Conservation (phyloP, 768 basidiomycete genomes). For the Boletus huronensis region DNA sequence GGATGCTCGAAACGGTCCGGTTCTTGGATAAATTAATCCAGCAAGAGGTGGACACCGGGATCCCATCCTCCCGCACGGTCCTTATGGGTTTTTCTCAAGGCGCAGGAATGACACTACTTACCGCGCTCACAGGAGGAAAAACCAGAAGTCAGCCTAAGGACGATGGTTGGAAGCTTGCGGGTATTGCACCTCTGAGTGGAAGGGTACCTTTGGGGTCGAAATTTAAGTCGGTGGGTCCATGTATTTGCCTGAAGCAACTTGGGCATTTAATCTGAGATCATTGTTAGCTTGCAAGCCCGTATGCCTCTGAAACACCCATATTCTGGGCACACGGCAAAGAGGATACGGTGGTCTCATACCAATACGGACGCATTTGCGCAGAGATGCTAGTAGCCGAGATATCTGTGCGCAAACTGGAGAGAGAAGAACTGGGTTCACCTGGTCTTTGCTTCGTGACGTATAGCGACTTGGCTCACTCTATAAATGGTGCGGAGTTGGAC, state of each 20-base stretch:
- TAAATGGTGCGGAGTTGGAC: not conserved
- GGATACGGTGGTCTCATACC: not conserved
- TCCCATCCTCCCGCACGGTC: not conserved
- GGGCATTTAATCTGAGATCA: not conserved
- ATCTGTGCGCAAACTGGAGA: not conserved
- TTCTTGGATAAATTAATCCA: not conserved
- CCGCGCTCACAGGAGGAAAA: not conserved
- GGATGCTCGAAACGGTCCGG: not conserved
- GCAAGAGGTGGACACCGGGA: not conserved
- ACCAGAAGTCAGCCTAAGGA: not conserved
- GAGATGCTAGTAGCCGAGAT: not conserved
- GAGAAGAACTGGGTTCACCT: not conserved
- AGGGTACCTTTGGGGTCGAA: not conserved
- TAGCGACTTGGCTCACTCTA: not conserved
- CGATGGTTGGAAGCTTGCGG: not conserved
- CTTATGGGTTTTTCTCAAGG: conserved; percentile 3
- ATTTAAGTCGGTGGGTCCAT: not conserved
- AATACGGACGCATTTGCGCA: not conserved
- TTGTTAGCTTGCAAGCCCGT: not conserved
- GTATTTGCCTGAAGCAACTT: not conserved
- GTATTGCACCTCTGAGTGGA: conserved; percentile 1
- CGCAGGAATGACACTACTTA: conserved; percentile 2
- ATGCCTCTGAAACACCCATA: not conserved
- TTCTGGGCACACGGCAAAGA: not conserved
- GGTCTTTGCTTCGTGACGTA: conserved; percentile 3